Percentiles rank a stretch among this genome's conserved stretches.
Evolutionary conservation across 495 filamentous ascomycete genomes (phyloP).

Genomic region (Poronia punctata): DNA sequence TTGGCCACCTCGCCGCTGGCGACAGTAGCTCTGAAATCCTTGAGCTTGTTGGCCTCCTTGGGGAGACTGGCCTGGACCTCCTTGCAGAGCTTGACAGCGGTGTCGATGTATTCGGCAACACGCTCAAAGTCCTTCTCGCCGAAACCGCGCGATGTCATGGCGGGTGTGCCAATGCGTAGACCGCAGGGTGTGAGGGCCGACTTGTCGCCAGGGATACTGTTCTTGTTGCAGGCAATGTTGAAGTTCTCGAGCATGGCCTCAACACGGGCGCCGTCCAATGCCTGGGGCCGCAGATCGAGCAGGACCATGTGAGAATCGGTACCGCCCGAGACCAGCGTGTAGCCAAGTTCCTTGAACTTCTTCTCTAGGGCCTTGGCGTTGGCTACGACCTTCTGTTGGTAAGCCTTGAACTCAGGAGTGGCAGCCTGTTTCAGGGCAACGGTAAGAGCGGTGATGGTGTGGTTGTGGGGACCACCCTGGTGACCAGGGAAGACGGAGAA

Average conservation of each 20-base stretch:
- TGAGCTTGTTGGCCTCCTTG: conserved; percentile 96
- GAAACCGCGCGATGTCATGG: conserved; percentile 94
- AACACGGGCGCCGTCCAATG: conserved; percentile 87
- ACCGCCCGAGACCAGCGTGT: conserved; percentile 91
- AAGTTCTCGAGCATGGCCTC: conserved; percentile 96
- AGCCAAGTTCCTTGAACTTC: conserved; percentile 72
- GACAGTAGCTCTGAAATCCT: conserved; percentile 97
- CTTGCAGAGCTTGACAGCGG: conserved; percentile 73
- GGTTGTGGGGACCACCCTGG: conserved; percentile 98
- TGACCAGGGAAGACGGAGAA: conserved; percentile 99
- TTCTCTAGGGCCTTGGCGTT: conserved; percentile 87
- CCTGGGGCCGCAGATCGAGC: conserved; percentile 74
- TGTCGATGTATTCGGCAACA: conserved; percentile 84
- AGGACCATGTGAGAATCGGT: conserved; percentile 99
- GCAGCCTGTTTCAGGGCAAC: conserved; percentile 94
- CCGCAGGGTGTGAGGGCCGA: conserved; percentile 91
- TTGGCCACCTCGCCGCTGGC: conserved; percentile 66
- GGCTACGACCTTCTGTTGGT: conserved; percentile 86
- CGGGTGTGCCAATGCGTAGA: conserved; percentile 91
- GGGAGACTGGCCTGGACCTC: conserved; percentile 75
- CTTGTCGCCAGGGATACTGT: conserved; percentile 96
- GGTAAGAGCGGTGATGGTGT: conserved; percentile 97
- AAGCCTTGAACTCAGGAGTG: conserved; percentile 89
- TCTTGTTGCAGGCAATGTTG: conserved; percentile 99
- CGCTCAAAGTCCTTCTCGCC: conserved; percentile 88